Evolutionary conservation across 345 rosid genomes (phyloP).

Genomic region (Raphanus raphanistrum): DNA sequence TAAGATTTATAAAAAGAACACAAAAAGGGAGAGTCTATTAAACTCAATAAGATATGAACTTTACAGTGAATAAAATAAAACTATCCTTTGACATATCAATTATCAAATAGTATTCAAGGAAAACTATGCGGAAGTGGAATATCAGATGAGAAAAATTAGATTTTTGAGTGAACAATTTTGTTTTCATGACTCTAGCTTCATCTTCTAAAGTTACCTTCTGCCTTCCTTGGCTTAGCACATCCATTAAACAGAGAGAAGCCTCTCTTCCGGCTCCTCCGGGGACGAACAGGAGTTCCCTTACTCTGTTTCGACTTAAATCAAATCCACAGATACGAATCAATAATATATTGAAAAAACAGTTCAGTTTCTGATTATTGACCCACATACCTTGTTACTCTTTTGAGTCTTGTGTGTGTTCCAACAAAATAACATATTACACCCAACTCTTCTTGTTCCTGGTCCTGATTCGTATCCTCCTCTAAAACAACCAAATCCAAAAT

Average conservation of each 20-base stretch:
- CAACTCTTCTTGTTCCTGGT: conserved; percentile 60
- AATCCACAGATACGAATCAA: background rate
- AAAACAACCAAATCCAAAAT: conserved; percentile 20
- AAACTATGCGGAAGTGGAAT: conserved; percentile 20
- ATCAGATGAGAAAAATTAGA: conserved; percentile 18
- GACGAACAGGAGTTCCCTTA: conserved; percentile 51
- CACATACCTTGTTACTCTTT: conserved; percentile 59
- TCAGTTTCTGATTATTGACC: background rate
- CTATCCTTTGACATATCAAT: conserved; percentile 8
- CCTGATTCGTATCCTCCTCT: conserved; percentile 84
- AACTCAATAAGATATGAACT: background rate
- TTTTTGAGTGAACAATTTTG: conserved; percentile 11
- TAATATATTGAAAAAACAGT: background rate
- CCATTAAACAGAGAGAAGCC: conserved; percentile 66
- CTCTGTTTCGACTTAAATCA: conserved; percentile 44
- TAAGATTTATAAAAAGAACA: background rate
- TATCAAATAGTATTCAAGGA: background rate
- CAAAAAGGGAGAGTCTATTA: background rate
- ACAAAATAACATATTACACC: conserved; percentile 83
- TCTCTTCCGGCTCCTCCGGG: conserved; percentile 46
- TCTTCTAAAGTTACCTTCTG: conserved; percentile 53
- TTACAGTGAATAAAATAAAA: conserved; percentile 29
- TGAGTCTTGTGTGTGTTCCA: conserved; percentile 64
- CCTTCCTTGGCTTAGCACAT: conserved; percentile 64
- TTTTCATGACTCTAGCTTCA: conserved; percentile 25